Base-by-base conservation (phyloP, 345 rosid species). In the Bruguiera sexangula region DNA sequence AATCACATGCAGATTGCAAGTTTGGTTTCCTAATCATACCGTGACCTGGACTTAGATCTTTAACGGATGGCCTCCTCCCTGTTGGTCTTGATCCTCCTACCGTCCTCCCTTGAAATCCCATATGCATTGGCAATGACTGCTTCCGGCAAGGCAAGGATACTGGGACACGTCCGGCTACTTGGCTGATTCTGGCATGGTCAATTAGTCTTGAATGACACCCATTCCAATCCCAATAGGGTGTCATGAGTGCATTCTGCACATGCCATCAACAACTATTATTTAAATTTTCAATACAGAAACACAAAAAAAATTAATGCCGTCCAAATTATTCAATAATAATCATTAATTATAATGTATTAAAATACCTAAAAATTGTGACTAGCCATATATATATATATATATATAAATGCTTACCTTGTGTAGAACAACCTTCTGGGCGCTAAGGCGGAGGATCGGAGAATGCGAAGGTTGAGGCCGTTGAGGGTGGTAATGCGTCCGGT, bases 401-500 rank as follows among this genome's bases (percentile, higher is more conserved):
- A 15, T 1, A 51, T 18, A 15, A 11, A 57, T 34, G 3, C 61
- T 36, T 75, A 81, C 83, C 75, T 3, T 66, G 81, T 79, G 79
- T 58, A 24, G 85, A 30, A 70, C 58, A 22, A 85, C 90, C 65
- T 80, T 80, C 68, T 85, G 73, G 4, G 85, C 87, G 57, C 86
- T 82, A 69, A 90, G 94, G 37, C 80, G 81, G 63, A 86, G 75
- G 60, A 5, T 8, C 68, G 37, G 65, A 88, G 84, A 68, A 86
- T 56, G 39, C 87, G 96, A 57, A 90, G 86, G 48, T 75, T 80
- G 20, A 53, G 65, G 76, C 85, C 79, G 77, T 84, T 84, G 39
- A 85, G 66, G 71, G 82, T 77, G 69, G 85, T 80, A 78, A 87
- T 63, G 58, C 90, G 83, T 3, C 89, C 96, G 0, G 75, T 87